Conservation (phyloP, 2,329 filamentous ascomycete species). For the Hymenoscyphus albidus region DNA sequence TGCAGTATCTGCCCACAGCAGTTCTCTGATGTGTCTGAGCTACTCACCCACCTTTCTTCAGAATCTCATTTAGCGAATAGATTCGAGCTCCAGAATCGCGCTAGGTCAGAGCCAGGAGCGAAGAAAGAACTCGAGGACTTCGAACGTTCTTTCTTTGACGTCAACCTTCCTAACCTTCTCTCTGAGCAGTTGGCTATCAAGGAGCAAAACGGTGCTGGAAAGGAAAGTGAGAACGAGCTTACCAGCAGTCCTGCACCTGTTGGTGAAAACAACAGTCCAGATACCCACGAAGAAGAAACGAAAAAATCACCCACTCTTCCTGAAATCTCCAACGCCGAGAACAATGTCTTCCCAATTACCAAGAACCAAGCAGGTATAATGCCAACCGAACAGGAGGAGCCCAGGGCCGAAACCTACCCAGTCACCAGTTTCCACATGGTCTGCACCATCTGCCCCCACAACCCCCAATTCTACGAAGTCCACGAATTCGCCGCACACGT, state of each 20-base stretch:
- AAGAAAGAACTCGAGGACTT: slow-evolving; percentile 61
- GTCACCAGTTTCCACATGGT: no score
- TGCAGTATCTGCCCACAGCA: slow-evolving; percentile 80
- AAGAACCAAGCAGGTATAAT: no score
- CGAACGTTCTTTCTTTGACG: slow-evolving; percentile 71
- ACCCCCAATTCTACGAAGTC: no score
- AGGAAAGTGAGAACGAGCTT: slow-evolving; percentile 21
- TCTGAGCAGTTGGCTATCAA: slow-evolving; percentile 75
- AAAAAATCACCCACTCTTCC: no score
- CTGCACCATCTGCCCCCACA: no score
- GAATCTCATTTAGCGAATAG: slow-evolving; percentile 86
- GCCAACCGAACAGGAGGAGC: no score
- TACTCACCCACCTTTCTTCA: slow-evolving; percentile 87
- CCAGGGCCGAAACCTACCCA: no score
- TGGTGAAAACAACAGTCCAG: slow-evolving; percentile 4
- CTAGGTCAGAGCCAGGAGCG: slow-evolving; percentile 62
- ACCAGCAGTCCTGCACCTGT: not conserved
- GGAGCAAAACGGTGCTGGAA: slow-evolving; percentile 57
- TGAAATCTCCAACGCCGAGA: no score
- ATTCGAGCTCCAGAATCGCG: slow-evolving; percentile 74
- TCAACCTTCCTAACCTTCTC: slow-evolving; percentile 69
- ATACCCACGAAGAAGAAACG: no score
- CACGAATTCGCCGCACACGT: no score
- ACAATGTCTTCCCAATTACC: no score
- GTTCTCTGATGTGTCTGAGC: slow-evolving; percentile 88